Base-by-base conservation (phyloP, 2,329 filamentous ascomycete genomes). In the Biscogniauxia mediterranea region DNA sequence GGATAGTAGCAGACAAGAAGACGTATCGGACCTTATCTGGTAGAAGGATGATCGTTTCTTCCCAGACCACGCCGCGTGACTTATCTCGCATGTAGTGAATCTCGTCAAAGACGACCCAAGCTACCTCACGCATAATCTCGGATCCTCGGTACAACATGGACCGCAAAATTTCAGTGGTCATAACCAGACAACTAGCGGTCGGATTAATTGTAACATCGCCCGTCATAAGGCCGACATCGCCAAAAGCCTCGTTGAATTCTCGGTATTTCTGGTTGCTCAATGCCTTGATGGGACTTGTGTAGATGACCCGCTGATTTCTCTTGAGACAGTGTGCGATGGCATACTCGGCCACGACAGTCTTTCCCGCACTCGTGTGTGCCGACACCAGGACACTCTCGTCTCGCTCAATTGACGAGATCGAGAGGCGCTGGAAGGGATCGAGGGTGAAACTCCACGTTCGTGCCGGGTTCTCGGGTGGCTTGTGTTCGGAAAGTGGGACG, bases 141-240 rank as follows among this genome's bases (percentile, higher is more conserved):
- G 95, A 98, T 62, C 95, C 95, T 68, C 95, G 87, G 77, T 99
- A 99, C 78, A 99, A 76, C 95, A 99, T 99, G 19, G 94, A 98
- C 55, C 95, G 90, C 74, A 99, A 78, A 92, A 99, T 99, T 80
- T 99, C 95, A 0, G 95, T 99, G 0, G 95, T 99, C 95, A 99
- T 99, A 71, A 99, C 95, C 61, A 99, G 81, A 75, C 95, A 99
- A 62, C 93, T 98, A 15, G 95, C 95, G 3, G 95, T 98, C 3
- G 96, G 96, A 76, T 99, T 99, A 78, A 99, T 99, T 23, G 95
- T 99, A 65, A 98, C 94, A 84, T 99, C 95, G 72, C 95, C 95
- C 5, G 95, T 99, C 94, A 99, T 98, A 64, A 99, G 83, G 61
- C 95, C 95, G 56, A 97, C 94, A 74, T 99, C 95, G 61, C 93